Percentiles rank a stretch among this genome's conserved stretches.
These are phyloP conservation scores for Wallacemonas sp. DNA, from an alignment of 208 protist genomes.

Conservation along the genomic window DNA sequence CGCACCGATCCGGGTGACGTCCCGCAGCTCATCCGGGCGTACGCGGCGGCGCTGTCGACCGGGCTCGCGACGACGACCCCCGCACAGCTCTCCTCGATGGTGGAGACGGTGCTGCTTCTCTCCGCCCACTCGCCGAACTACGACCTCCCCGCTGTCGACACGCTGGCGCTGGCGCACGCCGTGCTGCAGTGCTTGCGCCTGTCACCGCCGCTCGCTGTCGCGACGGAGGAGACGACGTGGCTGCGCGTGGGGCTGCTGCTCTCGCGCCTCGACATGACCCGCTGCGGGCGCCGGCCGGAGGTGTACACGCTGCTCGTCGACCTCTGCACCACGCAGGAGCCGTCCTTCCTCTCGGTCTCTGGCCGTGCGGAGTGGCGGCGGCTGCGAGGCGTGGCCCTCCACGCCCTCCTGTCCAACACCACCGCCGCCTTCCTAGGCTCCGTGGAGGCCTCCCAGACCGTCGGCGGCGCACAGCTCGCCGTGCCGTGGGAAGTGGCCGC, in stretches of 20 bases:
- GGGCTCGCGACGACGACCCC: background rate
- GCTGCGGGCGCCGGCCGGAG: slow-evolving; percentile 17
- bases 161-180: slow-evolving; percentile 27
- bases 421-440: slow-evolving; percentile 12
- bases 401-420: slow-evolving; percentile 25
- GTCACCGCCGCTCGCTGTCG: background rate
- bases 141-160: slow-evolving; percentile 34
- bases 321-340: slow-evolving; percentile 23
- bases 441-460: slow-evolving; percentile 9
- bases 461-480: background rate
- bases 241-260: slow-evolving; percentile 49
- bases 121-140: slow-evolving; percentile 57
- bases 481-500: slow-evolving; percentile 46
- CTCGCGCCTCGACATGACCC: slow-evolving; percentile 39
- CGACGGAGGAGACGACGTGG: slow-evolving; percentile 1
- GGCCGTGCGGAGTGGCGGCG: slow-evolving; percentile 55
- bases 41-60: slow-evolving; percentile 18
- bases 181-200: background rate
- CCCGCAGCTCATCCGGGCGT: slow-evolving; percentile 23
- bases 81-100: background rate
- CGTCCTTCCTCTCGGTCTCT: background rate
- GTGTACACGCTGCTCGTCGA: slow-evolving; percentile 19
- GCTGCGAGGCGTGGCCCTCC: slow-evolving; percentile 52
- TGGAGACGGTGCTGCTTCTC: slow-evolving; percentile 29
- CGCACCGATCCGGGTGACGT: slow-evolving; percentile 53